Conservation (phyloP, 78 protist genomes). For the Blattamonas nauphoetae region DNA sequence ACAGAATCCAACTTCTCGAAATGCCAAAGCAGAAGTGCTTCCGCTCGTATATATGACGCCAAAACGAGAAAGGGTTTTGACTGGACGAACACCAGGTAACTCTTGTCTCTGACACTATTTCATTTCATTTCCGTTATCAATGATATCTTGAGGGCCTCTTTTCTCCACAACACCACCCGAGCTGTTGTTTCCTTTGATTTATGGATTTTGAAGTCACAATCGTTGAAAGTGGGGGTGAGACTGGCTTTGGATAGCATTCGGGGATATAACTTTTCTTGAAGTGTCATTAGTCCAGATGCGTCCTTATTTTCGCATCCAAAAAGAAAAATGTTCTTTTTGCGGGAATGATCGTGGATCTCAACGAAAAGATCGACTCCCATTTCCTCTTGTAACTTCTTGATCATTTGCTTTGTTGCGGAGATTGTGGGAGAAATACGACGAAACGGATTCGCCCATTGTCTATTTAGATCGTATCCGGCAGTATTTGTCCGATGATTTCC, state of each 20-base stretch:
- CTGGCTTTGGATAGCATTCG: background rate
- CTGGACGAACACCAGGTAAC: too few species aligned
- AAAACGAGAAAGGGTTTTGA: too few species aligned
- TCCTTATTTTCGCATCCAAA: conserved; percentile 32
- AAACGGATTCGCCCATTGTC: conserved; percentile 38
- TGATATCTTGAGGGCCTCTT: conserved; percentile 30
- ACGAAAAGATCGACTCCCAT: conserved; percentile 26
- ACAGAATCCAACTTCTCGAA: too few species aligned
- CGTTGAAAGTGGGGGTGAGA: background rate
- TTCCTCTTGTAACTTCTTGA: background rate
- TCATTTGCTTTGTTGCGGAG: conserved; percentile 22
- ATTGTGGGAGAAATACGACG: conserved; percentile 33
- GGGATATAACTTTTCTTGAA: conserved; percentile 33
- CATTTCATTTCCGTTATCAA: conserved; percentile 68
- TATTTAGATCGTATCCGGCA: conserved; percentile 50
- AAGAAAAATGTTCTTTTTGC: conserved; percentile 27
- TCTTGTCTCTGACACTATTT: too few species aligned
- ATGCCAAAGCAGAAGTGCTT: too few species aligned
- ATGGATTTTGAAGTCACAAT: conserved; percentile 21
- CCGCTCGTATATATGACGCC: too few species aligned
- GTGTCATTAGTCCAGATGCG: background rate
- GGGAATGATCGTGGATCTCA: conserved; percentile 15
- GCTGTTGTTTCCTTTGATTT: conserved; percentile 4
- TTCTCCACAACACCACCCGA: conserved; percentile 37
- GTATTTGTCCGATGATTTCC: conserved; percentile 50